Conservation (phyloP, 2,329 filamentous ascomycete genomes). For the Ascochyta pisi region DNA sequence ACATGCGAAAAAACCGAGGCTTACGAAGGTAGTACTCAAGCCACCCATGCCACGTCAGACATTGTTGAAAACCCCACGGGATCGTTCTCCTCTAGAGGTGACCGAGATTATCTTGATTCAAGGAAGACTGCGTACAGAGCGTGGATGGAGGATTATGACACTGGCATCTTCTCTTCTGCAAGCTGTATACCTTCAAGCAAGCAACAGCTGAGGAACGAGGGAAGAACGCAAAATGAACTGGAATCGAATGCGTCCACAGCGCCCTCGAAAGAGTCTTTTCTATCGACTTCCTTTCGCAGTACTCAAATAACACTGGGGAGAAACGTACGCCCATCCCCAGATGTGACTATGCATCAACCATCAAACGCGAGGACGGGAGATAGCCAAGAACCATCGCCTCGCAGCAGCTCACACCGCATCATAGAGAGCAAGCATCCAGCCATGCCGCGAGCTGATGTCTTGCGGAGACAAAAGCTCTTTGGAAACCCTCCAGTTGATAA, state of each 20-base stretch:
- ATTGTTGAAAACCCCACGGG: conserved; percentile 16
- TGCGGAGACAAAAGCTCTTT: conserved; percentile 36
- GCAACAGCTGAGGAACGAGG: conserved; percentile 6
- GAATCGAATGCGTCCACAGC: conserved; percentile 24
- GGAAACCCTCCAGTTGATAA: conserved; percentile 16
- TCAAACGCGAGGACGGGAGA: conserved; percentile 31
- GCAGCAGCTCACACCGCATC: conserved; percentile 21
- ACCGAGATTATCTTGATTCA: conserved; percentile 30
- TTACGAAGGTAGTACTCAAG: neutral
- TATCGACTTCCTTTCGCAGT: conserved; percentile 44
- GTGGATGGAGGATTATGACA: conserved; percentile 52
- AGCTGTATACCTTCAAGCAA: neutral
- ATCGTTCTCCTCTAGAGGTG: conserved; percentile 34
- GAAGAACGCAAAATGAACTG: conserved; percentile 8
- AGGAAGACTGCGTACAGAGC: conserved; percentile 27
- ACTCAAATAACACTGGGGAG: conserved; percentile 28
- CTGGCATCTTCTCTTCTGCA: conserved; percentile 38
- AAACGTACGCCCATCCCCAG: conserved; percentile 31
- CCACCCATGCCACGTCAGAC: neutral
- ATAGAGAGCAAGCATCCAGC: conserved; percentile 22
- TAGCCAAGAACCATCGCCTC: conserved; percentile 30
- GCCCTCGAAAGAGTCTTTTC: conserved; percentile 29
- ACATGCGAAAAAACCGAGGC: neutral
- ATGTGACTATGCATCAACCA: conserved; percentile 34
- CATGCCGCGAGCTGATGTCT: conserved; percentile 40